Evolutionary conservation across 192 early-diverging fungal species (phyloP).

Genomic region (Geranomyces michiganensis): DNA sequence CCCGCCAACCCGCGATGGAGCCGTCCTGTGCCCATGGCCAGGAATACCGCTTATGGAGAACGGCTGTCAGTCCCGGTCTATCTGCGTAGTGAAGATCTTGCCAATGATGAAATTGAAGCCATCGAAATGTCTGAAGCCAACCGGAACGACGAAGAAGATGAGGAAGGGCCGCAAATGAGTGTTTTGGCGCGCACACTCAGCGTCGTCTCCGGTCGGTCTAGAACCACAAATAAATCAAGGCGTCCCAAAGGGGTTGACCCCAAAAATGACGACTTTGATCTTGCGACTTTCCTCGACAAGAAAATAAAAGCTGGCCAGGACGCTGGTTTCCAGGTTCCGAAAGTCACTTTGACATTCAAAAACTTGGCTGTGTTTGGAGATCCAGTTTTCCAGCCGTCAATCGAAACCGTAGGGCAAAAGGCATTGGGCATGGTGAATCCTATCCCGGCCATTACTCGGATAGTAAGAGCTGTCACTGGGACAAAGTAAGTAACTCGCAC

Average conservation of each 20-base stretch:
- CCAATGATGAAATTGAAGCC: not conserved
- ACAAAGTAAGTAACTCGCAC: conserved; percentile 13
- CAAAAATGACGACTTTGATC: conserved; percentile 24
- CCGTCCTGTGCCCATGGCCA: not conserved
- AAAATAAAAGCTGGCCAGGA: not conserved
- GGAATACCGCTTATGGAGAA: conserved; percentile 16
- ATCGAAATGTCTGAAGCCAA: not conserved
- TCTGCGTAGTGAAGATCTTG: not conserved
- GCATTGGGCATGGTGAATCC: conserved; percentile 7
- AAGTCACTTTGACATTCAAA: conserved; percentile 26
- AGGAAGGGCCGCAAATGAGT: not conserved
- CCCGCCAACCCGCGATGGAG: not conserved
- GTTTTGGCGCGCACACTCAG: not conserved
- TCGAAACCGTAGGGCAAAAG: conserved; percentile 21
- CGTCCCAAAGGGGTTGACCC: conserved; percentile 21
- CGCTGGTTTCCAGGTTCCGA: conserved; percentile 23
- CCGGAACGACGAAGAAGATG: not conserved
- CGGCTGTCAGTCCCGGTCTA: conserved; percentile 9
- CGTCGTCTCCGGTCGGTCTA: not conserved
- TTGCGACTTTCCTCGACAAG: conserved; percentile 1
- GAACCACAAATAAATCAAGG: not conserved
- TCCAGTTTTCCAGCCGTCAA: conserved; percentile 6
- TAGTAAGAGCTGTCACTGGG: conserved; percentile 2
- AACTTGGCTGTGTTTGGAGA: conserved; percentile 14
- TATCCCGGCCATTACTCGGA: not conserved